These are phyloP conservation scores for Vigna reflexopilosa DNA, from an alignment of 306 rosid species.

Conservation along the genomic window DNA sequence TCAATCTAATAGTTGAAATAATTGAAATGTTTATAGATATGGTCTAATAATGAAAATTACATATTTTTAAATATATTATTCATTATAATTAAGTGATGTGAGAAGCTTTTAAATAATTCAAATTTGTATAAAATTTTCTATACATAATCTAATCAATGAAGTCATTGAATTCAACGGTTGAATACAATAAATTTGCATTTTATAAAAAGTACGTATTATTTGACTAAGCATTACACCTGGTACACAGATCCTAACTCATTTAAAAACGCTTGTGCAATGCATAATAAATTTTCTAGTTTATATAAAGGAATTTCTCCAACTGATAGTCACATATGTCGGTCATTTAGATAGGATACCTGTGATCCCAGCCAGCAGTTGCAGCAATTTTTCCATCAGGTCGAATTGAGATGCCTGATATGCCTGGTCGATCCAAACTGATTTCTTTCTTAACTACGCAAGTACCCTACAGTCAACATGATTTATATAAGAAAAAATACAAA, in stretches of 20 bases:
- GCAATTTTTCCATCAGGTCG: conserved; percentile 81
- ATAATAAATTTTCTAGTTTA: neutral
- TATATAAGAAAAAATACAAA: conserved; percentile 13
- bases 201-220: too few relatives aligned
- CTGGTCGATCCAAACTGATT: conserved; percentile 85
- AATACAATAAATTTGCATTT: too few relatives aligned
- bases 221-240: too few relatives aligned
- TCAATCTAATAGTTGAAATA: too few relatives aligned
- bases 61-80: too few relatives aligned
- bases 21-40: too few relatives aligned
- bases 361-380: conserved; percentile 99
- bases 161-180: too few relatives aligned
- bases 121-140: too few relatives aligned
- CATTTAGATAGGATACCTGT: conserved; percentile 55
- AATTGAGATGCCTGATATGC: conserved; percentile 81
- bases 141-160: too few relatives aligned
- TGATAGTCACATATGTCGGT: neutral
- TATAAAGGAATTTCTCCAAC: conserved; percentile 4
- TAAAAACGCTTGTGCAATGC: neutral
- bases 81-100: too few relatives aligned
- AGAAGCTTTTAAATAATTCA: too few relatives aligned
- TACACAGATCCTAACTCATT: neutral
- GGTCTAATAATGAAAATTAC: too few relatives aligned
- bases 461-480: conserved; percentile 55
- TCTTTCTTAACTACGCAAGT: conserved; percentile 75